Conservation (phyloP, 2,329 filamentous ascomycete genomes). For the Ceratocystiopsis brevicomis region DNA sequence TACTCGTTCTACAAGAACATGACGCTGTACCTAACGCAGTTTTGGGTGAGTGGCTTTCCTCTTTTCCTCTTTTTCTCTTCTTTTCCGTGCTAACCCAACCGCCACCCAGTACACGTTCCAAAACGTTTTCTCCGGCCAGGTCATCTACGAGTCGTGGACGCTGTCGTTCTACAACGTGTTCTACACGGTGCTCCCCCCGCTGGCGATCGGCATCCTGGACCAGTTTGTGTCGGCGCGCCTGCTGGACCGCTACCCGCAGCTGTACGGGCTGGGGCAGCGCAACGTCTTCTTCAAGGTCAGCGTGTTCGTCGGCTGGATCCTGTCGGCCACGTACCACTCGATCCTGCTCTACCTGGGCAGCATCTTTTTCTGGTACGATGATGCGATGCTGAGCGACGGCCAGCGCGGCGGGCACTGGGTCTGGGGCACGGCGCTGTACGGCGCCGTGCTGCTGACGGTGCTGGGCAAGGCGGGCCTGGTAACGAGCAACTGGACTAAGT, state of each 20-base stretch:
- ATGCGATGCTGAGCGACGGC: conserved; percentile 62
- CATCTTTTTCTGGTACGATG: conserved; percentile 62
- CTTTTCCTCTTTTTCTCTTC: neutral
- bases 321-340: conserved; percentile 90
- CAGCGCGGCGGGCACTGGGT: conserved; percentile 86
- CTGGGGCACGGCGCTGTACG: conserved; percentile 92
- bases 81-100: neutral
- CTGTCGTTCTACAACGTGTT: conserved; percentile 99
- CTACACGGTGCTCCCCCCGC: conserved; percentile 83
- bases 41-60: conserved; percentile 51
- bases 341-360: conserved; percentile 77
- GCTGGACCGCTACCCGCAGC: conserved; percentile 85
- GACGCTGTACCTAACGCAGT: conserved; percentile 94
- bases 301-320: conserved; percentile 83
- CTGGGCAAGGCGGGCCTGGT: conserved; percentile 87
- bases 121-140: conserved; percentile 92
- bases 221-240: conserved; percentile 92
- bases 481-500: conserved; percentile 98
- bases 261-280: conserved; percentile 83
- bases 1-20: conserved; percentile 99
- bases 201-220: conserved; percentile 90
- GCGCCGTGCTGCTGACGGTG: conserved; percentile 78
- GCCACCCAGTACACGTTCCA: conserved; percentile 90
- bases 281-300: conserved; percentile 87
- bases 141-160: conserved; percentile 98